Conservation (phyloP, 2,329 filamentous ascomycete genomes). For the Aspergillus sclerotialis region DNA sequence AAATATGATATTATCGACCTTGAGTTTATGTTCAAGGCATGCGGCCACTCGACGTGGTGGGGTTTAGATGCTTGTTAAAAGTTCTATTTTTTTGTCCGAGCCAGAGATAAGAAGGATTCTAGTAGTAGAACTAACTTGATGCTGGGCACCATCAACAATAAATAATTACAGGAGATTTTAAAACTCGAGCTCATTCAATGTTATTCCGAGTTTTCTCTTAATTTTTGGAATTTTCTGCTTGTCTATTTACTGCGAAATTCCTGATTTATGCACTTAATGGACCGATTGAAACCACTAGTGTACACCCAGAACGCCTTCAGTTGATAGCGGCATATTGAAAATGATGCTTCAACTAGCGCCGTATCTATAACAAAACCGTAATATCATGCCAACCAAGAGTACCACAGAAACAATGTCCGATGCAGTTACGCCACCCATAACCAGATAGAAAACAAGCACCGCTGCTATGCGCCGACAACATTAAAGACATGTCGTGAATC, state of each 20-base stretch:
- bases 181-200: too few species aligned
- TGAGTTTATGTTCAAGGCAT: too few species aligned
- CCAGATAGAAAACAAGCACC: slow-evolving; percentile 22
- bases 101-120: too few species aligned
- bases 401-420: slow-evolving; percentile 11
- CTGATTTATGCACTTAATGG: too few species aligned
- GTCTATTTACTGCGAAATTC: too few species aligned
- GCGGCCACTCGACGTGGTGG: too few species aligned
- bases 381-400: neutral
- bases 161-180: too few species aligned
- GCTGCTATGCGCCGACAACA: slow-evolving; percentile 31
- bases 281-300: neutral
- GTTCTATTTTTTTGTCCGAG: too few species aligned
- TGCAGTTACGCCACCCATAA: slow-evolving; percentile 21
- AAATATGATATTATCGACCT: neutral
- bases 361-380: slow-evolving; percentile 3
- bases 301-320: neutral
- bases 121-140: too few species aligned
- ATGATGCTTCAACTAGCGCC: slow-evolving; percentile 4
- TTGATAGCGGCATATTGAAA: slow-evolving; percentile 6
- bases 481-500: slow-evolving; percentile 39
- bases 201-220: slow-evolving; percentile 1
- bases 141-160: too few species aligned
- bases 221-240: slow-evolving; percentile 8
- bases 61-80: too few species aligned